These are phyloP conservation scores for Aspergillus olivimuriae DNA, from an alignment of 495 filamentous ascomycete species.

Conservation along the genomic window DNA sequence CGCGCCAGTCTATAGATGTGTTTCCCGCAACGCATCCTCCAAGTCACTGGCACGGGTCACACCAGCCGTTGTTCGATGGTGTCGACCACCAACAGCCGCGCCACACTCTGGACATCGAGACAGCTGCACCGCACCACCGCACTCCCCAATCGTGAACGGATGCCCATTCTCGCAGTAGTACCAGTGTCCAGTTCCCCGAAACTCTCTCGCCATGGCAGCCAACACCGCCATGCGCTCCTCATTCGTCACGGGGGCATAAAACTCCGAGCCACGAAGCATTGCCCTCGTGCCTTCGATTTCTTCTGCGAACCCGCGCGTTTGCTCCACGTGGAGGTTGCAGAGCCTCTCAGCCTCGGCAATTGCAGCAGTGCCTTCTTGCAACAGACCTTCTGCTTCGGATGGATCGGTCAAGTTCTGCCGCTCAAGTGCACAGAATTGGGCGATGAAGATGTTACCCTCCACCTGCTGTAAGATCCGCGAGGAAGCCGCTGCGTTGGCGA, in stretches of 20 bases:
- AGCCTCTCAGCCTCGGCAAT: conserved; percentile 19
- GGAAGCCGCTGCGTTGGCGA: conserved; percentile 9
- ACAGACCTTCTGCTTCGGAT: conserved; percentile 11
- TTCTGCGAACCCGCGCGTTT: conserved; percentile 5
- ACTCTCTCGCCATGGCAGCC: conserved; percentile 44
- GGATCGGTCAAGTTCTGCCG: conserved; percentile 8
- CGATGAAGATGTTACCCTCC: conserved; percentile 31
- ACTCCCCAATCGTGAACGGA: conserved; percentile 69
- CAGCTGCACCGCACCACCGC: conserved; percentile 60
- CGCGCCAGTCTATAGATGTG: conserved; percentile 1
- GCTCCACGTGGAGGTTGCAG: conserved; percentile 1
- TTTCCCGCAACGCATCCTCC: neutral
- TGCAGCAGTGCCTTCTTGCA: conserved; percentile 18
- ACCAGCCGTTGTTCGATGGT: conserved; percentile 4
- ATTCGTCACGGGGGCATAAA: conserved; percentile 41
- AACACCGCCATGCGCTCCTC: conserved; percentile 42
- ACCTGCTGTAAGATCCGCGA: conserved; percentile 16
- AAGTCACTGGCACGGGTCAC: conserved; percentile 7
- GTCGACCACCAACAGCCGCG: conserved; percentile 2
- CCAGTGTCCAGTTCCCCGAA: conserved; percentile 57
- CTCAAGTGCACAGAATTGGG: conserved; percentile 32
- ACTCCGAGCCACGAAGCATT: conserved; percentile 18
- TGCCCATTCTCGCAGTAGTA: conserved; percentile 63
- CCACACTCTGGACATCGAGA: conserved; percentile 1
- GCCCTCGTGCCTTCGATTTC: conserved; percentile 11